A percentile compares a stretch with the other conserved stretches of the same genome.
Conservation (phyloP, 352 stramenopile genomes). For the Globisporangium spiculum region DNA sequence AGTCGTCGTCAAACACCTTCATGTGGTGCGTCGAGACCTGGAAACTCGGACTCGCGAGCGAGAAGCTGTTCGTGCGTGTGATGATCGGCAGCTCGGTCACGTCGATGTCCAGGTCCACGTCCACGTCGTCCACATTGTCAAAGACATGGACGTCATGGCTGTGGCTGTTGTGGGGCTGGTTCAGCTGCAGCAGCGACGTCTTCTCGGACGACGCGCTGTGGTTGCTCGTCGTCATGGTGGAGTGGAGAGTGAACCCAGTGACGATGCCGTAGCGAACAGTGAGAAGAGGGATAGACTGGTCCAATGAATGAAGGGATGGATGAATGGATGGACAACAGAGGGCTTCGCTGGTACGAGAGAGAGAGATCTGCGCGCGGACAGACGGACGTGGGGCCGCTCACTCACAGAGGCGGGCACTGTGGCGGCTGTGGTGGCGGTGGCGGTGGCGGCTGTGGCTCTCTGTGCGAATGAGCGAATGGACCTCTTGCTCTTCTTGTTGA, state of each 20-base stretch:
- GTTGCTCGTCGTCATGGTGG: not conserved
- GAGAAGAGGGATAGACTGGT: not conserved
- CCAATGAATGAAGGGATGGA: not conserved
- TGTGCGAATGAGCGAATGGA: no score
- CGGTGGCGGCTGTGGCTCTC: no score
- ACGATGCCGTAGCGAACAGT: not conserved
- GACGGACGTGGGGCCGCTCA: no score
- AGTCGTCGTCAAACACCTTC: slow-evolving; percentile 41
- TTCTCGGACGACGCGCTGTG: slow-evolving; percentile 1
- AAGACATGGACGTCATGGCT: not conserved
- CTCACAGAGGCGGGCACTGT: no score
- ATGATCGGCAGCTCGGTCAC: slow-evolving; percentile 37
- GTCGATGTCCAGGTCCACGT: slow-evolving; percentile 23
- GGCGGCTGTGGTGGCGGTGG: no score
- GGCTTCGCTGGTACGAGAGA: no score
- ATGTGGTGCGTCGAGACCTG: slow-evolving; percentile 33
- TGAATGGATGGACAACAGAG: not conserved
- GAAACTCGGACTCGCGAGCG: slow-evolving; percentile 49
- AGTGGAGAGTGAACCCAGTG: no score
- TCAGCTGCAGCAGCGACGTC: slow-evolving; percentile 5
- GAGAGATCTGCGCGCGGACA: no score
- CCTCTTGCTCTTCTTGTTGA: no score
- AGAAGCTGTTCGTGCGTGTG: slow-evolving; percentile 49
- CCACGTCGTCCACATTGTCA: slow-evolving; percentile 3
- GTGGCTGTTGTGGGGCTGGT: not conserved